Evolutionary conservation across 768 basidiomycete genomes (phyloP), one percentile per base, ranked within the genome.

Genomic region (Candolleomyces aberdarensis): DNA sequence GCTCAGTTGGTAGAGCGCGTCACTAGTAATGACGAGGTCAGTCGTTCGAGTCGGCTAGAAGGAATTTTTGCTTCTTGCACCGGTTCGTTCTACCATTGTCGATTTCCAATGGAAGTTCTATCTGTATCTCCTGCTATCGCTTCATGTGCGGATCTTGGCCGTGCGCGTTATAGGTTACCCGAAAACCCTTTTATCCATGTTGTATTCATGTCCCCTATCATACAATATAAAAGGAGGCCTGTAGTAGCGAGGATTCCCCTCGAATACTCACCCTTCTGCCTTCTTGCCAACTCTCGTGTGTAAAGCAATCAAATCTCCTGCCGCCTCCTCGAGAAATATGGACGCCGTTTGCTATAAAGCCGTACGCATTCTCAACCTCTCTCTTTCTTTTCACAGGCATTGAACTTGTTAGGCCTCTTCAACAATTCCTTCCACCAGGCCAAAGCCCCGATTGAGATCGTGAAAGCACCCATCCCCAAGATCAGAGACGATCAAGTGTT

Each of bases 1-100:
- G 80, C 80, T 81, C 80, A 81, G 79, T 75, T 74, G 79, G 78
- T 79, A 80, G 78, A 81, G 80, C 79, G 80, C 80, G 76, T 81
- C 79, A 81, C 80, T 81, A 78, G 79, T 81, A 80, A 72, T 72
- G 71, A 72, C 68, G 72, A 73, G 72, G 71, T 71, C 72, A 71
- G 71, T 71, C 71, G 71, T 72, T 72, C 71, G 60, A 72, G 63
- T 72, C 70, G 71, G 73, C 73, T 72, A 74, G 69, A 65, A 64
- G 71, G 72, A 72, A 73, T 40, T 56, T 17, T 46, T 46, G 15
- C 14, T 17, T 46, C 26, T 5, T 46, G 44, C 5, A 11, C 19
- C 44, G 15, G 14, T 1, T 20, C 9, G 15, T 17, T 46, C 19
- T 17, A 46, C 3, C 26, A 3, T 46, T 20, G 15, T 9, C 8